Conservation (phyloP, 1,139 yeast species). For the Suhomyces kunorum region DNA sequence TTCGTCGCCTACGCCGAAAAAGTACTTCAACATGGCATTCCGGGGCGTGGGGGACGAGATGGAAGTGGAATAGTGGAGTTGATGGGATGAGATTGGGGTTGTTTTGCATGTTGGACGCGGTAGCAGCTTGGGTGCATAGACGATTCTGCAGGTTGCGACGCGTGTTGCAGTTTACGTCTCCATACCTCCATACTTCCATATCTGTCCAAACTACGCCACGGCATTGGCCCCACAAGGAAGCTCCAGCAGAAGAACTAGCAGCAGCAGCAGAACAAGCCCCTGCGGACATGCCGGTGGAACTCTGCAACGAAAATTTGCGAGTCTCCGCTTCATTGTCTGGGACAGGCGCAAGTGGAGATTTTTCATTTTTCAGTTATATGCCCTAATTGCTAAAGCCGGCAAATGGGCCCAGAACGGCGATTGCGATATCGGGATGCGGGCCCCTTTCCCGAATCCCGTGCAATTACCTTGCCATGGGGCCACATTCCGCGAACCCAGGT, state of each 20-base stretch:
- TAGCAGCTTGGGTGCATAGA: too few relatives aligned
- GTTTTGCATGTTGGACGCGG: conserved; percentile 1
- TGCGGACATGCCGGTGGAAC: not conserved
- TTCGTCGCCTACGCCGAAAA: conserved; percentile 17
- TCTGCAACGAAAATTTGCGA: not conserved
- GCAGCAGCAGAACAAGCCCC: too few relatives aligned
- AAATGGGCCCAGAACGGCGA: not conserved
- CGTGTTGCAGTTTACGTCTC: too few relatives aligned
- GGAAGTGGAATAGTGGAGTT: not conserved
- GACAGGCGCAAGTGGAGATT: not conserved
- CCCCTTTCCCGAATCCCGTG: too few relatives aligned
- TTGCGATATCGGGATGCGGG: too few relatives aligned
- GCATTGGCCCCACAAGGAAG: too few relatives aligned
- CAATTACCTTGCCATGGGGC: too few relatives aligned
- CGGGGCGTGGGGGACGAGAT: not conserved
- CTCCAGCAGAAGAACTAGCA: too few relatives aligned
- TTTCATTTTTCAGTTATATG: not conserved
- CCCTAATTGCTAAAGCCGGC: not conserved
- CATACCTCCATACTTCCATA: not conserved
- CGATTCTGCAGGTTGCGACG: too few relatives aligned
- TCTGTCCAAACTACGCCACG: not conserved
- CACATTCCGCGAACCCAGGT: too few relatives aligned
- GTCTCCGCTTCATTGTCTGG: not conserved
- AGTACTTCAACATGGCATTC: conserved; percentile 14
- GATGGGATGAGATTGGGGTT: not conserved